Base-by-base conservation (phyloP, 352 stramenopile species). In the Phytophthora constricta region DNA sequence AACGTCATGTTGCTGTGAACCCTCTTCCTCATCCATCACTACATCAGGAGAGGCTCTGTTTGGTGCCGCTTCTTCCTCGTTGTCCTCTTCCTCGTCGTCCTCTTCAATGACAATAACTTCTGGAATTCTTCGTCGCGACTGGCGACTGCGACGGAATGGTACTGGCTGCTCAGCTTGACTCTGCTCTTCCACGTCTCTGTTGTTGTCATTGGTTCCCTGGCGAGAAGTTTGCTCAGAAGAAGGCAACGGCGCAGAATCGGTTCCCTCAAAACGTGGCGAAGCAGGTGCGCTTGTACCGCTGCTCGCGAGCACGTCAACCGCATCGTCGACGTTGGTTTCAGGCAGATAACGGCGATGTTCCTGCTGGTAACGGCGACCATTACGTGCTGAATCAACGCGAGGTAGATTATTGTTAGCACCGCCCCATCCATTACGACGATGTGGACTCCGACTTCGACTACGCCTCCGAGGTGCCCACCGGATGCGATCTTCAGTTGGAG, bases 61-160 rank as follows among this genome's bases (percentile, higher is more conserved):
- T 8, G 68, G 63, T 19, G 67, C n/a, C 34, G 42, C 51, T 41
- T 65, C 65, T 17, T 68, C 58, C 17, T 65, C 62, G 2, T 80
- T 71, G 9, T 77, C 79, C n/a, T 83, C 75, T 51, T 84, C 70
- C 7, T 76, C 73, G 5, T 87, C 80, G 16, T 87, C 76, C 9
- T 88, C 80, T 73, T 91, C 82, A 72, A 91, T 91, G 26, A 91
- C 72, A 48, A 91, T 91, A 45, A 91, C 71, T 45, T 91, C 80
- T 39, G 68, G 60, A 16, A 47, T 56, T 26, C 58, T 62, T 1
- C 43, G 46, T 17, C 67, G 70, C 23, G 56, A 25, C 26, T 77
- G 72, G 27, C 79, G 74, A 50, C 50, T 77, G 22, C 70, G 70
- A 37, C 70, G 70, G 48, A 53, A 65, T 28, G 31, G 55, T 43